phyloP scores from a whole-genome alignment of 257 asterid species.

The Solanum chilense region DNA sequence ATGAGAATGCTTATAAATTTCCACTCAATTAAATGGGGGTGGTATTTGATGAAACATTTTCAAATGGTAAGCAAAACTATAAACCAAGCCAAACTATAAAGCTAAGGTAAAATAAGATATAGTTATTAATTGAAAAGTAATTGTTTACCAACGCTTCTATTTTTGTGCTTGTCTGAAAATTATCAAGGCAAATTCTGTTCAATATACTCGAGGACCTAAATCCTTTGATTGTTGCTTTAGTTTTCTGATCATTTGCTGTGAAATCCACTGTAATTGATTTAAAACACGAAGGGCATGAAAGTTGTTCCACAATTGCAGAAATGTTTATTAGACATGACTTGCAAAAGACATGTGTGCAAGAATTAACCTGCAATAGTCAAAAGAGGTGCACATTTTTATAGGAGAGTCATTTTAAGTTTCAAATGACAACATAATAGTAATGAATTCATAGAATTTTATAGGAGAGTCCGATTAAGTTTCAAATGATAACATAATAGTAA shows the following conservation, averaged over 20 bases:
- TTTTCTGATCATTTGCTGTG: constrained; percentile 27
- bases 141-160: constrained; percentile 81
- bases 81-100: background rate
- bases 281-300: constrained; percentile 74
- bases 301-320: constrained; percentile 52
- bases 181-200: constrained; percentile 55
- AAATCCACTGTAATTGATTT: constrained; percentile 79
- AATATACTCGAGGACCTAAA: constrained; percentile 69
- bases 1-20: background rate
- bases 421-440: background rate
- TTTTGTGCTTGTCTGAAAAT: constrained; percentile 82
- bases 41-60: no score
- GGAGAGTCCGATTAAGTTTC: background rate
- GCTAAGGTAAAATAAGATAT: background rate
- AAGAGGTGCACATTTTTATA: background rate
- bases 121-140: background rate
- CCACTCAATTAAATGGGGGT: no score
- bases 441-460: background rate
- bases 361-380: constrained; percentile 45
- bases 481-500: background rate
- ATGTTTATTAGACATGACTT: constrained; percentile 66
- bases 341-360: constrained; percentile 78
- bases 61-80: no score
- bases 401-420: background rate
- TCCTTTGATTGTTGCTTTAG: constrained; percentile 52